Base-by-base conservation (phyloP, 345 rosid genomes). In the Arabidopsis arenosa region DNA sequence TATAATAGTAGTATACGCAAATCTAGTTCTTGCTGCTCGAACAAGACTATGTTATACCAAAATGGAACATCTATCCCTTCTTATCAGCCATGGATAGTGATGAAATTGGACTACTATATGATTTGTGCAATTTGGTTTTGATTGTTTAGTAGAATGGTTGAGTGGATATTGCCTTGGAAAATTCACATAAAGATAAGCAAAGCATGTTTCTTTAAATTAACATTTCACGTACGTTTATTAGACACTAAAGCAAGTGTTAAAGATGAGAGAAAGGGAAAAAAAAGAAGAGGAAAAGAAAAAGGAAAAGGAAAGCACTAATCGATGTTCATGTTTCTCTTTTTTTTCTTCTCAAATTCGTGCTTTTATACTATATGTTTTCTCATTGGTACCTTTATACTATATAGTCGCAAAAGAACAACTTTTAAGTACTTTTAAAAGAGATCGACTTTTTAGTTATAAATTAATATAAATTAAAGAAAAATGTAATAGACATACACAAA, bases 391-490 rank as follows among this genome's bases (percentile, higher is more conserved):
- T 66, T 78, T 78, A 59, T 66, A 67, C 70, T 66, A 41, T 51
- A 51, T 53, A 66, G 74, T 78, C 73, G 62, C 59, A 78, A 73
- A 66, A 72, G 68, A 72, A 72, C 68, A 72, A 72, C 69, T 72
- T 77, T 72, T 51, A 58, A 58, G 48, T 33, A 66, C 63, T 78
- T 77, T 78, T 51, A 65, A 78, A 77, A 78, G 81, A 77, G 59
- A 62, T 65, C 67, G 30, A 71, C 72, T 70, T 70, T 74, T 73
- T 0, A 32, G 28, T 72, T 78, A 66, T 23, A 23, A 23, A 23
- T 23, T 23, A 44, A 65, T 49, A 65, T 49, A 40, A 23, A 70
- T 26, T 14, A 6, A 59, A 35, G 43, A 51, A 18, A 51, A 15
- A 12, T 23, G 13, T 66, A 15, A 30, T 44, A 30, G 33, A 65